phyloP scores from a whole-genome alignment of 2,329 filamentous ascomycete species.

The Neonectria hederae region DNA sequence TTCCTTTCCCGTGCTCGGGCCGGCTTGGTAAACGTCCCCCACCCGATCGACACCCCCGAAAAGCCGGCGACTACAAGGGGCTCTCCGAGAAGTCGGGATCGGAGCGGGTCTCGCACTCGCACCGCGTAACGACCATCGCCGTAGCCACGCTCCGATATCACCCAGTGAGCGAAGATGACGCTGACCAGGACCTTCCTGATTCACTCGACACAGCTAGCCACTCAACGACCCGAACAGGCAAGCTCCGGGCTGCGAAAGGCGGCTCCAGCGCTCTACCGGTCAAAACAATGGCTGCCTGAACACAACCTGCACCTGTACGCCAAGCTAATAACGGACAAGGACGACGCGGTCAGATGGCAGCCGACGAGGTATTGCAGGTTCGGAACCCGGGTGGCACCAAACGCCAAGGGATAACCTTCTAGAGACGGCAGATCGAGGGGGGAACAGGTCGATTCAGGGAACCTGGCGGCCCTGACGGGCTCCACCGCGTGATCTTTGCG shows the following conservation, averaged over 20 bases:
- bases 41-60: slow-evolving; percentile 7
- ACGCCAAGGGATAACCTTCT: neutral
- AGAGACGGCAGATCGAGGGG: neutral
- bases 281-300: slow-evolving; percentile 9
- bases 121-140: neutral
- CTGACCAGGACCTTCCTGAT: neutral
- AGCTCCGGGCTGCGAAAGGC: neutral
- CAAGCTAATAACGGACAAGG: slow-evolving; percentile 17
- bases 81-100: slow-evolving; percentile 7
- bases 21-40: slow-evolving; percentile 5
- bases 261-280: neutral
- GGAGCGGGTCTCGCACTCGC: slow-evolving; percentile 2
- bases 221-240: slow-evolving; percentile 1
- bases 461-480: slow-evolving; percentile 16
- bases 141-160: neutral
- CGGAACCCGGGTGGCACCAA: neutral
- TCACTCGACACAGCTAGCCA: neutral
- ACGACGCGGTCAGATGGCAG: slow-evolving; percentile 36
- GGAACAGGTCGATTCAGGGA: slow-evolving; percentile 9
- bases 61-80: slow-evolving; percentile 8
- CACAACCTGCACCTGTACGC: slow-evolving; percentile 5
- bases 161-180: neutral
- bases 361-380: slow-evolving; percentile 4
- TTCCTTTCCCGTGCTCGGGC: slow-evolving; percentile 1
- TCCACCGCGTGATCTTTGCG: slow-evolving; percentile 16